Percentiles rank a stretch among this genome's conserved stretches.
Evolutionary conservation across 768 basidiomycete species (phyloP).

Genomic region (Podaxis sp.): DNA sequence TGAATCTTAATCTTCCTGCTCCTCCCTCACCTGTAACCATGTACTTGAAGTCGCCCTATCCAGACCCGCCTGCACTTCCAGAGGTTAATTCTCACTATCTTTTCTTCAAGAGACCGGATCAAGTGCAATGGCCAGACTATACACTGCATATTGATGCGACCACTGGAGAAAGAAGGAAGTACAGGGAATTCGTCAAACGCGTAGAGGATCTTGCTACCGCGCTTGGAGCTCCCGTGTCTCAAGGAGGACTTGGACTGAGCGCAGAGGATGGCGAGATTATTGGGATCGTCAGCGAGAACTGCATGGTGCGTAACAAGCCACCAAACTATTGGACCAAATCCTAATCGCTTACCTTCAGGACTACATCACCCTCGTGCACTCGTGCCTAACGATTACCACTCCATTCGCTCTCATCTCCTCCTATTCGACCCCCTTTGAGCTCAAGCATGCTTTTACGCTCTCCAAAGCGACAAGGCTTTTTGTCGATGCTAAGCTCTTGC

Average conservation of each 20-base stretch:
- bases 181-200: slow-evolving; percentile 48
- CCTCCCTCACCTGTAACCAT: slow-evolving; percentile 30
- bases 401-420: slow-evolving; percentile 37
- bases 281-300: slow-evolving; percentile 72
- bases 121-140: slow-evolving; percentile 55
- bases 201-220: slow-evolving; percentile 59
- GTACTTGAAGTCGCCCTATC: slow-evolving; percentile 58
- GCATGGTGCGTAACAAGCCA: slow-evolving; percentile 44
- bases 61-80: slow-evolving; percentile 47
- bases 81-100: slow-evolving; percentile 56
- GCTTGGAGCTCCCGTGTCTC: slow-evolving; percentile 40
- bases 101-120: slow-evolving; percentile 54
- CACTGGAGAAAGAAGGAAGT: slow-evolving; percentile 46
- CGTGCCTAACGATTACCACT: slow-evolving; percentile 30
- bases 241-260: slow-evolving; percentile 59
- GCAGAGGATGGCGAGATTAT: slow-evolving; percentile 54
- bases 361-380: slow-evolving; percentile 33
- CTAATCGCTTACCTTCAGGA: slow-evolving; percentile 26
- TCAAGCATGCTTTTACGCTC: slow-evolving; percentile 33
- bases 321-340: not conserved
- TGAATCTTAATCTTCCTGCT: not conserved
- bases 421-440: slow-evolving; percentile 37
- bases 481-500: slow-evolving; percentile 32
- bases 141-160: slow-evolving; percentile 54
- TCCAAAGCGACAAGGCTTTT: slow-evolving; percentile 35